These are phyloP conservation scores for Aspergillus hortae DNA, from an alignment of 2,329 filamentous ascomycete genomes.

Conservation along the genomic window DNA sequence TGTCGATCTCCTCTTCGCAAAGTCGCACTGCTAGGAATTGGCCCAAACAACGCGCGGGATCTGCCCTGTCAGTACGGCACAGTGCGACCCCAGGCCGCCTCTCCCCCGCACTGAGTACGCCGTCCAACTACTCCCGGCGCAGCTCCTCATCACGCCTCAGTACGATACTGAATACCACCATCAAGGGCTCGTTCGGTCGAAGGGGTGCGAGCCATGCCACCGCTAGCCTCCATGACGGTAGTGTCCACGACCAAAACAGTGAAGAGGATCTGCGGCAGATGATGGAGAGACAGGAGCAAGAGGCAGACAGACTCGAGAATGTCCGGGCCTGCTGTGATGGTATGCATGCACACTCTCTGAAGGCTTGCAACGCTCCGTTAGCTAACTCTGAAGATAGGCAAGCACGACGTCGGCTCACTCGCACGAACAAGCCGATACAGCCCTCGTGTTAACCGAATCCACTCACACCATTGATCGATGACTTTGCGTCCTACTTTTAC, in stretches of 20 bases:
- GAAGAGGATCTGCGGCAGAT: conserved; percentile 78
- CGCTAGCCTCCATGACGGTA: conserved; percentile 37
- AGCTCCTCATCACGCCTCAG: conserved; percentile 47
- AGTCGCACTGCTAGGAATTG: conserved; percentile 67
- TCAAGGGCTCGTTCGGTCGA: conserved; percentile 50
- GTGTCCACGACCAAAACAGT: conserved; percentile 58
- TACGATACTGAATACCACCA: conserved; percentile 45
- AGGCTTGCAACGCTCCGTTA: background rate
- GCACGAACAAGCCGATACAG: conserved; percentile 41
- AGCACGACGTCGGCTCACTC: conserved; percentile 63
- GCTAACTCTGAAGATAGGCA: conserved; percentile 48
- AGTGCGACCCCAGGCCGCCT: conserved; percentile 34
- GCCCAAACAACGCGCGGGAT: conserved; percentile 50
- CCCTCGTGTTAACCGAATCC: conserved; percentile 35
- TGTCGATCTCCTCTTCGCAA: conserved; percentile 75
- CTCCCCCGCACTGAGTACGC: conserved; percentile 33
- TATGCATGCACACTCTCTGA: conserved; percentile 47
- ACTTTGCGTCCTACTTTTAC: background rate
- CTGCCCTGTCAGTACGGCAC: conserved; percentile 36
- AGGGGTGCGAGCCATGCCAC: conserved; percentile 38
- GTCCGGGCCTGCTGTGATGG: conserved; percentile 97
- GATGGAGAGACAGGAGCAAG: conserved; percentile 64
- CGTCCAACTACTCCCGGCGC: conserved; percentile 34
- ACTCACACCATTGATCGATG: conserved; percentile 30
- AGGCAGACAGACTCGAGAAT: conserved; percentile 82